Base-by-base conservation (phyloP, 306 rosid genomes). In the Quercus cerris region DNA sequence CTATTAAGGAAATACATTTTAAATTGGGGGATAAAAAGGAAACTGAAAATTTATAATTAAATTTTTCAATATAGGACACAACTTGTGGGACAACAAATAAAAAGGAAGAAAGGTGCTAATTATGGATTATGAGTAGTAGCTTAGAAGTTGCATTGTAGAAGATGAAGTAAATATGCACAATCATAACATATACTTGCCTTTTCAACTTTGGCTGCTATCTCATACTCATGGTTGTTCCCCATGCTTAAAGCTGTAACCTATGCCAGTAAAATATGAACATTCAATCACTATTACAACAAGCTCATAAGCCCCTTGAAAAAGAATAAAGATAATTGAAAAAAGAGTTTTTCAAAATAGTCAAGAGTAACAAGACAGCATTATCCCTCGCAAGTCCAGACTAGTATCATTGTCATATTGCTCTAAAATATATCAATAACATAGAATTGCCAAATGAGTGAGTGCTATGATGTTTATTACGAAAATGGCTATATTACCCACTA, bases 201-300 rank as follows among this genome's bases (percentile, higher is more conserved):
- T 76, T 95, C 94, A 78, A 95, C 94, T 89, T 93, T 95, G 74
- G 91, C 81, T 38, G 98, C 98, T 86, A 95, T 86, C 82, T 85
- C 99, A 84, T 82, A 89, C 83, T 93, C 99, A 77, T 93, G 88
- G 66, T 81, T 90, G 82, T 88, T 90, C 25, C 97, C 99, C 99
- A 95, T 93, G 85, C 99, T 95, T 80, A 91, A 85, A 54, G 91
- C 86, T n/a, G 92, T 73, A 59, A 81, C 92, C 98, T 95, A 78
- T 31, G 77, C 49, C 83, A 78, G 55, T 72, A 72, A 84, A 79
- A 73, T 75, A 55, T 68, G 46, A 80, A 80, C 27, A 74, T 28
- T 44, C 71, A 27, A 70, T 77, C 51, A 85, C 23, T 41, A 68
- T 59, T 67, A 27, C 58, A 67, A 49, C 56, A 83, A 30, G 33